A percentile compares a stretch with the other conserved stretches of the same genome.
Evolutionary conservation across 306 rosid genomes (phyloP).

Genomic region (Canavalia ensiformis): DNA sequence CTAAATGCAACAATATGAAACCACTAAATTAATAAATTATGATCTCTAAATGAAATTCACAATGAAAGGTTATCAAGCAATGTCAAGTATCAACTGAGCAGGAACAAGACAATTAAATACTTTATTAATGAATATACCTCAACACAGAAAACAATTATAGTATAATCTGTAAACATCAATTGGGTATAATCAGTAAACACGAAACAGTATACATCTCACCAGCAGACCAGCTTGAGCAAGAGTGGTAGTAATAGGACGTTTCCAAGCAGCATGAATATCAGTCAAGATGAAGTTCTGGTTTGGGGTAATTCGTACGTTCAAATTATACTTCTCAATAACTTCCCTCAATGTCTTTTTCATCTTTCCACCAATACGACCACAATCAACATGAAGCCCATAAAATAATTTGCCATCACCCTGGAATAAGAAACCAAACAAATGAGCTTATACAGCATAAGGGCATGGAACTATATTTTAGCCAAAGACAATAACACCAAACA

Average conservation of each 20-base stretch:
- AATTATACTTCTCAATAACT: constrained; percentile 86
- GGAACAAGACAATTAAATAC: constrained; percentile 3
- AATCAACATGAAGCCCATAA: constrained; percentile 95
- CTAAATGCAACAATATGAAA: neutral
- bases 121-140: constrained; percentile 23
- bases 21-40: constrained; percentile 14
- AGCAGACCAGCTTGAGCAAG: constrained; percentile 97
- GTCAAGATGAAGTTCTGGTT: constrained; percentile 92
- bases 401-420: constrained; percentile 92
- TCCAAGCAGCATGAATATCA: constrained; percentile 86
- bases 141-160: constrained; percentile 25
- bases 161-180: neutral
- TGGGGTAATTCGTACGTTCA: constrained; percentile 87
- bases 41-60: constrained; percentile 32
- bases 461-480: constrained; percentile 22
- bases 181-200: constrained; percentile 8
- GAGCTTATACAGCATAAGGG: neutral
- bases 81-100: constrained; percentile 6
- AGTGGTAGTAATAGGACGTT: constrained; percentile 84
- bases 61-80: neutral
- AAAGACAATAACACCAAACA: constrained; percentile 34
- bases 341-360: constrained; percentile 90
- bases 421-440: constrained; percentile 38
- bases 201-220: constrained; percentile 67
- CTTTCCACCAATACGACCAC: constrained; percentile 86